Conservation (phyloP, 306 rosid genomes). For the Pyrus pyrifolia region DNA sequence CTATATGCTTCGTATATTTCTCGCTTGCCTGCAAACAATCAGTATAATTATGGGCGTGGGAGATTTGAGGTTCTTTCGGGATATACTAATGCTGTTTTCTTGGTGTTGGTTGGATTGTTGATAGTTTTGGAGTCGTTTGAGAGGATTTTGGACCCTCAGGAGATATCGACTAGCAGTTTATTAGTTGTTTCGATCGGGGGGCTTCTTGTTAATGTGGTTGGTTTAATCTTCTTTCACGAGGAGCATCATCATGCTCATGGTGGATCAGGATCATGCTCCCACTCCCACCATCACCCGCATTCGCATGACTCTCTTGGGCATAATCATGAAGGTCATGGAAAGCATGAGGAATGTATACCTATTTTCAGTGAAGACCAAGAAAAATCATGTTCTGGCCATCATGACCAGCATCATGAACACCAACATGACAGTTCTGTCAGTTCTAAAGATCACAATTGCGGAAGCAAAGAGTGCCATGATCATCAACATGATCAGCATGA, state of each 20-base stretch:
- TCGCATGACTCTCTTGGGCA: slow-evolving; percentile 24
- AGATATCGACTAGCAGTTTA: slow-evolving; percentile 72
- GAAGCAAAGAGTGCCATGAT: slow-evolving; percentile 13
- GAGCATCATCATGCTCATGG: slow-evolving; percentile 98
- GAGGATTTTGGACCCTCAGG: slow-evolving; percentile 94
- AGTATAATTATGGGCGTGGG: slow-evolving; percentile 80
- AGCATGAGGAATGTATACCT: slow-evolving; percentile 28
- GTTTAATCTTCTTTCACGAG: slow-evolving; percentile 86
- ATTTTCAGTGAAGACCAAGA: slow-evolving; percentile 35
- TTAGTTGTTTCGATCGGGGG: slow-evolving; percentile 85
- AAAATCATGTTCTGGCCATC: slow-evolving; percentile 25
- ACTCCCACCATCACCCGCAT: slow-evolving; percentile 32
- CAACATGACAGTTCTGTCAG: slow-evolving; percentile 18
- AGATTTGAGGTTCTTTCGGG: slow-evolving; percentile 95
- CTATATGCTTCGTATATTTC: slow-evolving; percentile 91
- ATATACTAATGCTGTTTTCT: slow-evolving; percentile 78
- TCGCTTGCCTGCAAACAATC: slow-evolving; percentile 73
- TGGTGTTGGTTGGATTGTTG: slow-evolving; percentile 85
- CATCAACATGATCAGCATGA: slow-evolving; percentile 25
- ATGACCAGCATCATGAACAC: slow-evolving; percentile 27
- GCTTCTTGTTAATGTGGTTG: slow-evolving; percentile 71
- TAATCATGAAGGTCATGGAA: slow-evolving; percentile 19
- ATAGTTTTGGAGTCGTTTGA: slow-evolving; percentile 87
- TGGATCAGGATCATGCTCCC: slow-evolving; percentile 46
- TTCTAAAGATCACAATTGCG: slow-evolving; percentile 12